A percentile compares a stretch with the other conserved stretches of the same genome.
Conservation (phyloP, 2,329 filamentous ascomycete species). For the Didymella segeticola region DNA sequence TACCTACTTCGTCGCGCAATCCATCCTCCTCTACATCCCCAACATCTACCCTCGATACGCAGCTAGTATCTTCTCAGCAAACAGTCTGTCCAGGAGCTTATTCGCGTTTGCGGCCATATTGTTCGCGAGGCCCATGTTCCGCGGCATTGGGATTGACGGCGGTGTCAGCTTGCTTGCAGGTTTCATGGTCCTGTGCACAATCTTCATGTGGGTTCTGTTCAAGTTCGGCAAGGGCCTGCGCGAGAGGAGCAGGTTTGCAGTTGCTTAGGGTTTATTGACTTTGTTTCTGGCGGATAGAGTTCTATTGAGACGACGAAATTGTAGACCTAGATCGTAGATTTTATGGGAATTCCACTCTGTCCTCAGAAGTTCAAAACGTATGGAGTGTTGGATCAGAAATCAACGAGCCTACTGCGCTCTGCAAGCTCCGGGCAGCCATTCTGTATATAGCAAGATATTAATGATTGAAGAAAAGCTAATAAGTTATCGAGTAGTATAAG, state of each 20-base stretch:
- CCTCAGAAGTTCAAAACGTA: background rate
- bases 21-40: conserved; percentile 67
- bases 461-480: too few relatives aligned
- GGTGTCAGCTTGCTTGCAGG: conserved; percentile 65
- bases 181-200: conserved; percentile 49
- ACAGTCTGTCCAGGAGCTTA: conserved; percentile 61
- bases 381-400: too few relatives aligned
- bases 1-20: conserved; percentile 52
- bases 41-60: conserved; percentile 63
- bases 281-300: background rate
- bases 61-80: conserved; percentile 65
- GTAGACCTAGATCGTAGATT: background rate
- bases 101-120: conserved; percentile 66
- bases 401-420: too few relatives aligned
- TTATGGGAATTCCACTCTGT: background rate
- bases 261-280: conserved; percentile 9
- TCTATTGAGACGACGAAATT: background rate
- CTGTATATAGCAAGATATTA: too few relatives aligned
- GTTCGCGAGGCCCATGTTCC: conserved; percentile 65
- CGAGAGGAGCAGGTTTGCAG: conserved; percentile 64
- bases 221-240: conserved; percentile 63
- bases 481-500: too few relatives aligned
- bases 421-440: too few relatives aligned
- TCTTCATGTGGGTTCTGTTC: conserved; percentile 65
- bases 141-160: conserved; percentile 63